phyloP scores from a whole-genome alignment of 352 stramenopile genomes.

The Pythium utonaiense region DNA sequence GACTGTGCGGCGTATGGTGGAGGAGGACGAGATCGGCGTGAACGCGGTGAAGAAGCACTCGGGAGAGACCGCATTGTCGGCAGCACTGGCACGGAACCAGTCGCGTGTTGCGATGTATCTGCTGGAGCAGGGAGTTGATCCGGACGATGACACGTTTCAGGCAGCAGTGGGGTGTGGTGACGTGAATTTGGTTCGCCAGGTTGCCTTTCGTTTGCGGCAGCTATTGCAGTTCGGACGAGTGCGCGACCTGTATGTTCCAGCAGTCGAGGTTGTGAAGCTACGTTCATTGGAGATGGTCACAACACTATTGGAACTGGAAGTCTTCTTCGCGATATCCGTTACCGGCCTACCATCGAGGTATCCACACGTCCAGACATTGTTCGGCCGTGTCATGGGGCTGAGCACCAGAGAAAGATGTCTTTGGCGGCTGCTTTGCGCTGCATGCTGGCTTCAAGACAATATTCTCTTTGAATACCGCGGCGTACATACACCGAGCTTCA shows the following conservation, averaged over 20 bases:
- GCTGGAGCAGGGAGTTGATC: not conserved
- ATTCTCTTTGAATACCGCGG: not conserved
- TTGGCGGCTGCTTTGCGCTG: not conserved
- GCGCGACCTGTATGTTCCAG: too few species aligned
- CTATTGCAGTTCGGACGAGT: too few species aligned
- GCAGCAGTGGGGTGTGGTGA: not conserved
- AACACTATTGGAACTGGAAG: not conserved
- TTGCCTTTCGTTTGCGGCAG: not conserved
- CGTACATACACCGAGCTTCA: not conserved
- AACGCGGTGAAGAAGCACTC: not conserved
- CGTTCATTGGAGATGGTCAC: not conserved
- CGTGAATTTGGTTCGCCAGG: not conserved
- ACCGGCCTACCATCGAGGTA: too few species aligned
- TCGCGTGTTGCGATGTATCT: not conserved
- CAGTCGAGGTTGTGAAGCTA: not conserved
- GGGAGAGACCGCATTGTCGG: not conserved
- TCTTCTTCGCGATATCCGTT: not conserved
- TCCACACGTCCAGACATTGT: too few species aligned
- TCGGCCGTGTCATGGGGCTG: too few species aligned
- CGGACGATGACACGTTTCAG: too few species aligned
- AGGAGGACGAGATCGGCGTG: not conserved
- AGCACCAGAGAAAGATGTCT: not conserved
- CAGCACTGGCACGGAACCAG: not conserved
- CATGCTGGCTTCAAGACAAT: not conserved
- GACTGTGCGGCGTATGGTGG: not conserved